Evolutionary conservation across 176 grass and related monocot genomes (phyloP).

Genomic region (Bolboschoenus planiculmis): DNA sequence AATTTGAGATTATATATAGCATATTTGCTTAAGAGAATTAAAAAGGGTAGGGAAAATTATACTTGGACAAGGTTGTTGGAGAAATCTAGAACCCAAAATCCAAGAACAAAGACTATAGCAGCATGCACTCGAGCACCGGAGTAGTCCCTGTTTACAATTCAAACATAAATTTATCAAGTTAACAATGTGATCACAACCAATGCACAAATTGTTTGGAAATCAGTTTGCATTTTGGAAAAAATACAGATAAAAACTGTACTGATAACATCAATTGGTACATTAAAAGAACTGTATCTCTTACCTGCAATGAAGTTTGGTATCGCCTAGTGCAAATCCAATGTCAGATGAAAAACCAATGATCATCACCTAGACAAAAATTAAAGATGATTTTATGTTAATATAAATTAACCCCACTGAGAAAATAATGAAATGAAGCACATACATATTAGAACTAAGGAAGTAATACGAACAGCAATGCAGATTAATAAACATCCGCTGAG

Average conservation of each 20-base stretch:
- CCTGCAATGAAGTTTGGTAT: conserved; percentile 73
- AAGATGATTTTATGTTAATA: not conserved
- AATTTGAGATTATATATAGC: not conserved
- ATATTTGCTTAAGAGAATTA: conserved; percentile 4
- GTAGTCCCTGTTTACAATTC: conserved; percentile 39
- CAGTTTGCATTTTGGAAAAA: not conserved
- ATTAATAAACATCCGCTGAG: conserved; percentile 59
- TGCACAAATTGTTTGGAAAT: not conserved
- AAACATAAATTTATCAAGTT: not conserved
- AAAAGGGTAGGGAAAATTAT: not conserved
- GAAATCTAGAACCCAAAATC: conserved; percentile 94
- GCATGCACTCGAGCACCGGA: conserved; percentile 75
- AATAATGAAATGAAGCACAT: not conserved
- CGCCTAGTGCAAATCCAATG: conserved; percentile 65
- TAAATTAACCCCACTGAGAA: not conserved
- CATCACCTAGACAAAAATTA: conserved; percentile 40
- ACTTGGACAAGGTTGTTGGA: conserved; percentile 93
- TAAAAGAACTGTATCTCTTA: conserved; percentile 19
- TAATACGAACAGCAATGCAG: conserved; percentile 45
- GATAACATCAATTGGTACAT: not conserved
- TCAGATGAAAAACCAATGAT: conserved; percentile 80
- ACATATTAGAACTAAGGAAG: not conserved
- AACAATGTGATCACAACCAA: not conserved
- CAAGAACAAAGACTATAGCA: conserved; percentile 67
- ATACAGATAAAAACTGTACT: not conserved